Base-by-base conservation (phyloP, 2,329 filamentous ascomycete genomes). In the Penicillium sumatraense region DNA sequence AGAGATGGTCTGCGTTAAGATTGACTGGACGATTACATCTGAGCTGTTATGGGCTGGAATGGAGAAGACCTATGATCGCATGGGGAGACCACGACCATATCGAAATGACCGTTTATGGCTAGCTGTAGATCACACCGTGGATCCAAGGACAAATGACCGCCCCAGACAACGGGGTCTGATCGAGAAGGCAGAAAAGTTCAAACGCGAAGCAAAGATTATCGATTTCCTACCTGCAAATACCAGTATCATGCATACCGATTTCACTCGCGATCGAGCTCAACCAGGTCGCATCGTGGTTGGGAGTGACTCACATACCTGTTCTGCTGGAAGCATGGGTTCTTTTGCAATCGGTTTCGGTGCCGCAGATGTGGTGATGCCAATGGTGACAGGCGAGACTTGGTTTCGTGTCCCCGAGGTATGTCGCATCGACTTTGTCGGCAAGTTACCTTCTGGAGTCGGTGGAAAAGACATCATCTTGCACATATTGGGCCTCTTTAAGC, bases 71-170 rank as follows among this genome's bases (percentile, higher is more conserved):
- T 79, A 80, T 56, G 63, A 78, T 9, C 50, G 63, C 3, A 61
- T 81, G 11, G 76, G 76, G 2, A 61, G 65, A 21, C 77, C 77
- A 1, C 71, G 75, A 4, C 76, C 79, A 18, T 80, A 75, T 59
- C 76, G 79, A 14, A 82, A 81, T 51, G 78, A 81, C 56, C 67
- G 79, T 0, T 75, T 82, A 53, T 81, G 79, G 80, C 70, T 82
- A 13, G 78, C 79, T 0, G 75, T 74, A 1, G 80, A 82, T 60
- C 80, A 82, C 58, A 70, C 76, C 3, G 78, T 81, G 9, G 77
- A 82, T 49, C 79, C 79, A 1, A 67, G 75, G 1, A 62, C 75
- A 9, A 72, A 72, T 26, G n/a, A 18, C n/a, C 9, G 4, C 3
- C 33, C 33, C 9, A 16, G 5, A 60, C 10, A 16, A 18, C 9